Conservation (phyloP, 2,329 filamentous ascomycete genomes). For the Nemania sp. region DNA sequence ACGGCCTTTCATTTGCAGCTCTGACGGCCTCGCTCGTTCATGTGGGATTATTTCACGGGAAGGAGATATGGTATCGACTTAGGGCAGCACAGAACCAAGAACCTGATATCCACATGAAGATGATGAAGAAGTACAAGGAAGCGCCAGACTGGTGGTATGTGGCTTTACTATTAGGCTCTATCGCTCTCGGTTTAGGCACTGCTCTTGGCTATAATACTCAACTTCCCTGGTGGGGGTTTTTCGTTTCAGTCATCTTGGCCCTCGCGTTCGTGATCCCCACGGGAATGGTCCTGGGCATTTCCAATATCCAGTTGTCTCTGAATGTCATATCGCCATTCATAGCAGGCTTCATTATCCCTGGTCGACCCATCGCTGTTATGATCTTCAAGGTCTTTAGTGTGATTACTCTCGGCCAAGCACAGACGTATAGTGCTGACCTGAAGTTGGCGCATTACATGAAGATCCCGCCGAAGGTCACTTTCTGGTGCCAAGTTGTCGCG, state of each 20-base stretch:
- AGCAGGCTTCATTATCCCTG: slow-evolving; percentile 70
- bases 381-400: slow-evolving; percentile 65
- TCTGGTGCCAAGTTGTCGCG: slow-evolving; percentile 63
- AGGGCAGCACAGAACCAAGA: slow-evolving; percentile 61
- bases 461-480: slow-evolving; percentile 60
- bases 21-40: slow-evolving; percentile 60
- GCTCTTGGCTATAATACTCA: slow-evolving; percentile 61
- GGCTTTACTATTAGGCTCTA: slow-evolving; percentile 57
- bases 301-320: slow-evolving; percentile 63
- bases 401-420: slow-evolving; percentile 54
- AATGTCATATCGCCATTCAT: slow-evolving; percentile 67
- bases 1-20: slow-evolving; percentile 66
- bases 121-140: slow-evolving; percentile 66
- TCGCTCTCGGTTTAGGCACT: slow-evolving; percentile 61
- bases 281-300: slow-evolving; percentile 61
- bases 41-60: slow-evolving; percentile 55
- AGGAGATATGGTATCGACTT: slow-evolving; percentile 59
- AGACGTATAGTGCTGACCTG: slow-evolving; percentile 52
- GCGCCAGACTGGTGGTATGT: slow-evolving; percentile 69
- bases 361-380: slow-evolving; percentile 66
- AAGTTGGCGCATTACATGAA: slow-evolving; percentile 57
- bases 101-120: slow-evolving; percentile 61
- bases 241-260: slow-evolving; percentile 61
- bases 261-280: slow-evolving; percentile 61
- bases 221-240: slow-evolving; percentile 66